A percentile compares a stretch with the other conserved stretches of the same genome.
Evolutionary conservation across 768 basidiomycete species (phyloP).

Genomic region (Paxillus rubicundulus): DNA sequence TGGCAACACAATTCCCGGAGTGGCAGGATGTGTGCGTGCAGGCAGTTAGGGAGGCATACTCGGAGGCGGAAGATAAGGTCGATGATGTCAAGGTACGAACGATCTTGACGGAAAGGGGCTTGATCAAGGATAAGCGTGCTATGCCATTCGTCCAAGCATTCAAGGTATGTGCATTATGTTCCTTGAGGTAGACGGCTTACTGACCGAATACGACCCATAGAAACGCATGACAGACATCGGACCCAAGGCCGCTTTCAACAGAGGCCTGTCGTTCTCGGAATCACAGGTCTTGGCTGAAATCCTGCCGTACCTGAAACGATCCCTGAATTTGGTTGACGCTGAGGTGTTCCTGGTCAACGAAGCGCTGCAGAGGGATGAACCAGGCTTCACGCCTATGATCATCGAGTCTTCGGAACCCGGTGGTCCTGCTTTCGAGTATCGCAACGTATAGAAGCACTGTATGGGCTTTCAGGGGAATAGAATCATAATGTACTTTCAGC

Average conservation of each 20-base stretch:
- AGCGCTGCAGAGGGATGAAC: conserved; percentile 50
- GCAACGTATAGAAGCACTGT: conserved; percentile 51
- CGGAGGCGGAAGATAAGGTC: conserved; percentile 55
- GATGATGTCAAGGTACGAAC: conserved; percentile 81
- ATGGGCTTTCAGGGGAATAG: not conserved
- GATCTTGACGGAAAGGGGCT: conserved; percentile 61
- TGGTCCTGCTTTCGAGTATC: conserved; percentile 81
- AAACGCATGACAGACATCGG: conserved; percentile 81
- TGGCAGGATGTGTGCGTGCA: conserved; percentile 90
- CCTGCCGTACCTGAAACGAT: conserved; percentile 77
- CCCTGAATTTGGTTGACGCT: conserved; percentile 66
- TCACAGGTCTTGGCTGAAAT: conserved; percentile 65
- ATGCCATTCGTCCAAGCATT: conserved; percentile 95
- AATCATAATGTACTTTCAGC: not conserved
- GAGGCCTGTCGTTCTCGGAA: conserved; percentile 83
- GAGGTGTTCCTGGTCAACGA: conserved; percentile 71
- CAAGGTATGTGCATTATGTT: conserved; percentile 58
- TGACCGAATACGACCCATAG: conserved; percentile 36
- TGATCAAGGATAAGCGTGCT: conserved; percentile 92
- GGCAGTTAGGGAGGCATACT: conserved; percentile 67
- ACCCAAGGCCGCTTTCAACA: conserved; percentile 74
- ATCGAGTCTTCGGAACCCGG: conserved; percentile 90
- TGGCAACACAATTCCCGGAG: conserved; percentile 85
- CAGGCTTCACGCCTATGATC: conserved; percentile 63
- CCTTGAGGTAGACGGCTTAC: not conserved